Evolutionary conservation across 257 asterid species (phyloP).

Genomic region (Rauvolfia tetraphylla): DNA sequence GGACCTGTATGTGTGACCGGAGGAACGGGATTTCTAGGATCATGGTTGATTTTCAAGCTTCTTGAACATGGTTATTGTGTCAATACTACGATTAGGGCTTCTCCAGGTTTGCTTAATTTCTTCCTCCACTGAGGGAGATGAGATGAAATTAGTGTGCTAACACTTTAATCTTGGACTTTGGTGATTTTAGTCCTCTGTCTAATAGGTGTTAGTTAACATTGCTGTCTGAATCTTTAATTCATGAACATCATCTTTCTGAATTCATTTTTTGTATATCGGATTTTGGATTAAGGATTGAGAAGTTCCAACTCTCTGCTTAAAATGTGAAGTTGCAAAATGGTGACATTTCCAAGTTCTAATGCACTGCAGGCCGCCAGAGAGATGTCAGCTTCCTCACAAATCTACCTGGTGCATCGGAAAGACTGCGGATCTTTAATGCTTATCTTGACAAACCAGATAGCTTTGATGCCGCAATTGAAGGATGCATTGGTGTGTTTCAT

Average conservation of each 20-base stretch:
- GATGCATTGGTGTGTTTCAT: conserved; percentile 70
- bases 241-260: too few species aligned
- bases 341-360: not conserved
- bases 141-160: too few species aligned
- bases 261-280: too few species aligned
- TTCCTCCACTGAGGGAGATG: too few species aligned
- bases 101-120: conserved; percentile 5
- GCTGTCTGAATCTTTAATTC: too few species aligned
- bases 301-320: too few species aligned
- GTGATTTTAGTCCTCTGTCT: too few species aligned
- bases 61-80: conserved; percentile 47
- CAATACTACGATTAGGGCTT: conserved; percentile 33
- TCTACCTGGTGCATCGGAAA: conserved; percentile 50
- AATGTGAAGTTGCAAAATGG: too few species aligned
- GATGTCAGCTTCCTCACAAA: conserved; percentile 44
- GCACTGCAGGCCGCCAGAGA: not conserved
- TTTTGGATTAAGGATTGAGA: too few species aligned
- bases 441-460: conserved; percentile 50
- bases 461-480: conserved; percentile 47
- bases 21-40: conserved; percentile 44
- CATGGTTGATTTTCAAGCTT: conserved; percentile 48
- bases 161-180: too few species aligned
- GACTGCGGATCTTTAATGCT: conserved; percentile 50
- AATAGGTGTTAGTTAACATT: too few species aligned
- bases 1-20: conserved; percentile 48